phyloP scores from a whole-genome alignment of 768 basidiomycete genomes.

The Boletus subparvulus region DNA sequence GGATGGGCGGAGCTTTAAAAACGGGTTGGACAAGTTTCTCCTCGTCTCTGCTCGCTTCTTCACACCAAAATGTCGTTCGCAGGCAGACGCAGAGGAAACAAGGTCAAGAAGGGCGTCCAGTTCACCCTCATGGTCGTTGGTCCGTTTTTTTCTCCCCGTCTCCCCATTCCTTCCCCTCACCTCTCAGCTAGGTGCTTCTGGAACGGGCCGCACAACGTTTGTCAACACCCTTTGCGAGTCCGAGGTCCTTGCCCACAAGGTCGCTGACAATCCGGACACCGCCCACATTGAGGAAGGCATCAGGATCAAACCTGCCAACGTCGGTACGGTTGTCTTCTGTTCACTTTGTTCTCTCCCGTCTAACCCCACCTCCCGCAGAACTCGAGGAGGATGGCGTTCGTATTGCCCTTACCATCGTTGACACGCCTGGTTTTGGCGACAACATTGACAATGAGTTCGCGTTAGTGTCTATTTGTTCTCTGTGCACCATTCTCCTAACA shows the following conservation, averaged over 20 bases:
- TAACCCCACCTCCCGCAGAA: conserved; percentile 48
- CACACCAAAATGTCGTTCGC: conserved; percentile 71
- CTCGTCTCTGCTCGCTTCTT: conserved; percentile 32
- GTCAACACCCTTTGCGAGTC: conserved; percentile 99
- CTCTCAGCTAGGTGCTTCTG: conserved; percentile 79
- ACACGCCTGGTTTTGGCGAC: conserved; percentile 98
- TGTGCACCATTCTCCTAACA: conserved; percentile 7
- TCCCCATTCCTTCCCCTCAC: background rate
- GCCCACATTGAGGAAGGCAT: conserved; percentile 94
- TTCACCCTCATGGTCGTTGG: conserved; percentile 98
- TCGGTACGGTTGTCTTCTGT: conserved; percentile 52
- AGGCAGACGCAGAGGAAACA: conserved; percentile 85
- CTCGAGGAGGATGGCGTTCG: conserved; percentile 98
- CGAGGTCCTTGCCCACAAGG: conserved; percentile 86
- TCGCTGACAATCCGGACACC: conserved; percentile 78
- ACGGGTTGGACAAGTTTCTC: conserved; percentile 32
- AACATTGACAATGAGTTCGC: conserved; percentile 99
- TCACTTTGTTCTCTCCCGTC: background rate
- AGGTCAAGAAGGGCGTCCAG: conserved; percentile 98
- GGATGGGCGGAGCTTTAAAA: conserved; percentile 35
- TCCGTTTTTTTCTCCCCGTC: conserved; percentile 40
- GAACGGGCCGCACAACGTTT: conserved; percentile 96
- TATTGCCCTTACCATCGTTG: conserved; percentile 96
- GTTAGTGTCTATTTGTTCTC: conserved; percentile 49
- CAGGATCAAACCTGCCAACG: conserved; percentile 90